Percentiles rank a stretch among this genome's conserved stretches.
Conservation (phyloP, 1,139 yeast species). For the Hemisphaericaspora subhashii region DNA sequence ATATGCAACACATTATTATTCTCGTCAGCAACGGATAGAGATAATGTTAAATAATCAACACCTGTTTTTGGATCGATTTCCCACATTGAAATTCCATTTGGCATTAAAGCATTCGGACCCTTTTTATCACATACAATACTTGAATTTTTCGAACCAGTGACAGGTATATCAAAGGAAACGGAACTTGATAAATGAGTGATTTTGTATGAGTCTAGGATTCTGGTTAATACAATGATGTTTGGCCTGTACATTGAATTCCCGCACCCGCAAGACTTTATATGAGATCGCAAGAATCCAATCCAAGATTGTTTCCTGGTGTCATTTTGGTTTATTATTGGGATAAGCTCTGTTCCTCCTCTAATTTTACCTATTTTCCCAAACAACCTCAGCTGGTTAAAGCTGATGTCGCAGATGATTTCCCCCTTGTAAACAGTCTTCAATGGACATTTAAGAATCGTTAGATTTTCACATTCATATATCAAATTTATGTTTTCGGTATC, state of each 20-base stretch:
- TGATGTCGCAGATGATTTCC: no score
- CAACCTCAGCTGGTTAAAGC: conserved; percentile 15
- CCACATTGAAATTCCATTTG: conserved; percentile 38
- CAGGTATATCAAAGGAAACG: conserved; percentile 32
- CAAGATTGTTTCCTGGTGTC: conserved; percentile 23
- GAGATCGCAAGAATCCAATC: conserved; percentile 40
- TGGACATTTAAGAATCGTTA: conserved; percentile 36
- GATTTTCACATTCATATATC: conserved; percentile 39
- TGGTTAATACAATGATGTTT: conserved; percentile 27
- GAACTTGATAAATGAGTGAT: conserved; percentile 33
- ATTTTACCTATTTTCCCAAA: conserved; percentile 32
- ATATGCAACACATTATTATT: conserved; percentile 32
- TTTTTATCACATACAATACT: conserved; percentile 22
- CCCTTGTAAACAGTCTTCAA: no score
- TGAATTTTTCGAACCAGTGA: conserved; percentile 31
- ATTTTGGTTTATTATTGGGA: conserved; percentile 20
- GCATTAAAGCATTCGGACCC: conserved; percentile 33
- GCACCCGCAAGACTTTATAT: conserved; percentile 35
- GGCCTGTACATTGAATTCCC: conserved; percentile 36
- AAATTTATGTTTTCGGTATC: conserved; percentile 28
- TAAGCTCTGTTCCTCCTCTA: conserved; percentile 38
- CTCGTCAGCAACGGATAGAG: conserved; percentile 31
- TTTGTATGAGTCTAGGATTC: conserved; percentile 22
- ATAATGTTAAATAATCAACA: background rate
- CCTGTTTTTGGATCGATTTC: conserved; percentile 4